Base-by-base conservation (phyloP, 352 stramenopile species). In the Phytopythium sindhum region DNA sequence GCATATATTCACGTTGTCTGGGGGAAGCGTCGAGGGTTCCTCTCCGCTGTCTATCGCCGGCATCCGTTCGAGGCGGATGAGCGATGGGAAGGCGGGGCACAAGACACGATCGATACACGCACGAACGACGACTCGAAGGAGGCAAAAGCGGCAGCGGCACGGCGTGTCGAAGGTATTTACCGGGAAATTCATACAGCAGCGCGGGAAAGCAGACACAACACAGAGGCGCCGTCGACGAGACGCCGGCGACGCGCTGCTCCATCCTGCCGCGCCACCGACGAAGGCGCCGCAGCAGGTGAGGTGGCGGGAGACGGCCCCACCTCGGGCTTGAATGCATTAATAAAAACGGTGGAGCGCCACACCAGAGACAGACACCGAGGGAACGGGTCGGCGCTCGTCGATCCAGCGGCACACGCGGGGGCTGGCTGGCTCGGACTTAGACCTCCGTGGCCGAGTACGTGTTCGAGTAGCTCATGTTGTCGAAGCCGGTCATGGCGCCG, bases 361-460 rank as follows among this genome's bases (percentile, higher is more conserved):
- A 24, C 15, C 48, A 19, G n/a, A 26, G 26, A 55, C 48, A 55
- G 19, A 24, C 26, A 33, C 26, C 48, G 26, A 33, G 24, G 47
- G 11, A 24, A 3, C 21, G 2, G 44, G 19, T 8, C 44, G 44
- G n/a, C 44, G n/a, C 7, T 26, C 8, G 44, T n/a, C n/a, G 44
- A n/a, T 26, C 44, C n/a, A 51, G 5, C n/a, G 44, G 42, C 7
- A 24, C 4, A n/a, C 5, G 1, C 4, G 50, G 24, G n/a, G n/a
- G n/a, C n/a, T n/a, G n/a, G 14, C 9, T 2, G 47, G 26, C 47
- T 21, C 29, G 26, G 31, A 11, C 35, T 74, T 81, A 89, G 51
- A 89, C 75, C 61, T 89, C 78, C 31, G 77, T 88, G 29, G 83
- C 78, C 37, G 85, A 90, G 72, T 90, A 93, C 37, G 85, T 84